Conservation (phyloP, 257 asterid genomes). For the Penstemon newberryi region DNA sequence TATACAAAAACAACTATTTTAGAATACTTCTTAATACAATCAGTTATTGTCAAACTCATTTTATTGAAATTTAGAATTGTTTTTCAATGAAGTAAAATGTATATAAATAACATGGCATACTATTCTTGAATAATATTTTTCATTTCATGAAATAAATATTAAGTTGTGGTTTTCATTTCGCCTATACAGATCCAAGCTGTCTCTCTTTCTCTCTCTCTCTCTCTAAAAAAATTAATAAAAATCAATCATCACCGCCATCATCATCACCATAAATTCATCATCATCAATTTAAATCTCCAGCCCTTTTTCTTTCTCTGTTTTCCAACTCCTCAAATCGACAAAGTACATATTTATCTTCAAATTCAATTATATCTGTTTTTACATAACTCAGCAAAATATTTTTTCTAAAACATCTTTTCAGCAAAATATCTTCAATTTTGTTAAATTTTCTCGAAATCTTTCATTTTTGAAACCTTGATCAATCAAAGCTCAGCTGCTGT, state of each 20-base stretch:
- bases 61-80: no score
- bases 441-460: constrained; percentile 1
- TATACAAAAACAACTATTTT: no score
- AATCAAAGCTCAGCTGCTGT: constrained; percentile 34
- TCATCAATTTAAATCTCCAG: constrained; percentile 11
- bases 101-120: not conserved
- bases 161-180: constrained; percentile 47
- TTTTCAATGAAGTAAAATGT: constrained; percentile 1
- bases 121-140: constrained; percentile 31
- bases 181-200: constrained; percentile 45
- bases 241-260: constrained; percentile 26
- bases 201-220: constrained; percentile 24
- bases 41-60: no score
- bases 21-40: no score
- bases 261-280: constrained; percentile 21
- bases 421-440: constrained; percentile 13
- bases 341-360: constrained; percentile 13
- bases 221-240: not conserved
- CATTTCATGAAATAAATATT: constrained; percentile 27
- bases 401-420: not conserved
- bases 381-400: not conserved
- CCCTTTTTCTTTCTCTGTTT: constrained; percentile 24
- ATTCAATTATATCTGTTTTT: constrained; percentile 11
- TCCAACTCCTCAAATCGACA: constrained; percentile 10
- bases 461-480: constrained; percentile 19